phyloP scores from a whole-genome alignment of 805 yeast species.

The Lipomyces oligophaga region DNA sequence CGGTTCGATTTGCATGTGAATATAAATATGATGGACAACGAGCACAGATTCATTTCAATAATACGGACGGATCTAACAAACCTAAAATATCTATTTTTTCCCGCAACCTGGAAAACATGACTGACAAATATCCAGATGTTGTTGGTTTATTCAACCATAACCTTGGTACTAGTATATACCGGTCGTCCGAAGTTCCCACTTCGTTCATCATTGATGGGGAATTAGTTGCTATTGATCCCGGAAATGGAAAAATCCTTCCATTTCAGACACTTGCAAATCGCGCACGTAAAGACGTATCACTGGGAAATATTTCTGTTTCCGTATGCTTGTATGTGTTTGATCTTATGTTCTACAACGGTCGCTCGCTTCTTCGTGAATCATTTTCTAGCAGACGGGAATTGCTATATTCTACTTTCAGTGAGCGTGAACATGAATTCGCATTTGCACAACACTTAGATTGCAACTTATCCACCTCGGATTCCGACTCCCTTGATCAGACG shows the following conservation, averaged over 20 bases:
- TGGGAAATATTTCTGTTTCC: constrained; percentile 16
- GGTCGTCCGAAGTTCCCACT: background rate
- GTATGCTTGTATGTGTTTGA: constrained; percentile 31
- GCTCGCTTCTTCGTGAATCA: constrained; percentile 8
- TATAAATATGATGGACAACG: constrained; percentile 33
- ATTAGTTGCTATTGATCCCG: constrained; percentile 30
- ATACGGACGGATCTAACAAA: constrained; percentile 7
- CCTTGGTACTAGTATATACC: background rate
- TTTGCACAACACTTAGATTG: constrained; percentile 23
- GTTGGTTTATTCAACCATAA: background rate
- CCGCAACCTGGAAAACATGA: constrained; percentile 31
- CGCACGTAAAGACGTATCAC: constrained; percentile 25
- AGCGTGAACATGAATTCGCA: constrained; percentile 11
- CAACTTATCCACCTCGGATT: too few relatives aligned
- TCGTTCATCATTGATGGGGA: constrained; percentile 33
- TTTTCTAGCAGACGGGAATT: constrained; percentile 26
- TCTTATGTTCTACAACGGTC: constrained; percentile 27
- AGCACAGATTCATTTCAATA: constrained; percentile 31
- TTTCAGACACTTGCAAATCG: constrained; percentile 30
- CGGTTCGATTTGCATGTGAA: constrained; percentile 29
- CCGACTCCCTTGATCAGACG: background rate
- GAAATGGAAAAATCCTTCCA: constrained; percentile 15
- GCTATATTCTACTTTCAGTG: constrained; percentile 14
- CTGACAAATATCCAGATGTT: constrained; percentile 32
- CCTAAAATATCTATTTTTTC: constrained; percentile 29